Conservation (phyloP, 1,139 yeast species). For the Saccharomycopsis hybrid region DNA sequence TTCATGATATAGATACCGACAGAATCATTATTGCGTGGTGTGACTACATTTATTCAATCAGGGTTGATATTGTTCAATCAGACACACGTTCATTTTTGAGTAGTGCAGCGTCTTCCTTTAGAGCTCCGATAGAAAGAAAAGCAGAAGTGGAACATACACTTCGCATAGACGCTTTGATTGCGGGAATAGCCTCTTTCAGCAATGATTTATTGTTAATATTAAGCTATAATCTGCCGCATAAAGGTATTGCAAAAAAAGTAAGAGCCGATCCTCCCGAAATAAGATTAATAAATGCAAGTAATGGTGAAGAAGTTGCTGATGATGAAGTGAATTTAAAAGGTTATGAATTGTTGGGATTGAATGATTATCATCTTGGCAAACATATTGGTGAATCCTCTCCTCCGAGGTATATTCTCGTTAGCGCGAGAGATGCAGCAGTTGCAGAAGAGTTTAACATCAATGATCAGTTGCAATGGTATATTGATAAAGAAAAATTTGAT, state of each 20-base stretch:
- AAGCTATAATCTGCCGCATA: constrained; percentile 43
- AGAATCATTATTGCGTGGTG: constrained; percentile 82
- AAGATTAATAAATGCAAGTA: constrained; percentile 53
- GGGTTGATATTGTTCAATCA: constrained; percentile 34
- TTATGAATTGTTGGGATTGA: constrained; percentile 58
- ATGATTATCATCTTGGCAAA: constrained; percentile 67
- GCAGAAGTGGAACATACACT: constrained; percentile 52
- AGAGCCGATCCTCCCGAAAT: constrained; percentile 57
- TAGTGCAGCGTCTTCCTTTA: constrained; percentile 64
- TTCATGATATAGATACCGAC: constrained; percentile 61
- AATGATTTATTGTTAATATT: constrained; percentile 60
- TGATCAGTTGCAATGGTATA: constrained; percentile 72
- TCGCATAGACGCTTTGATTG: constrained; percentile 54
- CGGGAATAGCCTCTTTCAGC: constrained; percentile 72
- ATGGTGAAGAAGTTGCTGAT: constrained; percentile 73
- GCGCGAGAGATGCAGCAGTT: constrained; percentile 77
- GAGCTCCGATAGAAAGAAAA: constrained; percentile 48
- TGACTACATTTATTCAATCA: constrained; percentile 65
- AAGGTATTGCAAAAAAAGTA: constrained; percentile 35
- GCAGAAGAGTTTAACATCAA: constrained; percentile 61
- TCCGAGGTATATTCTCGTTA: constrained; percentile 53
- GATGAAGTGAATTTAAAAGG: constrained; percentile 71
- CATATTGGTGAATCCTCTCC: constrained; percentile 31
- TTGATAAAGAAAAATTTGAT: constrained; percentile 44
- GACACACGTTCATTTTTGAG: constrained; percentile 37